Evolutionary conservation across 768 basidiomycete genomes (phyloP).

Genomic region (Punctularia strigosozonata): DNA sequence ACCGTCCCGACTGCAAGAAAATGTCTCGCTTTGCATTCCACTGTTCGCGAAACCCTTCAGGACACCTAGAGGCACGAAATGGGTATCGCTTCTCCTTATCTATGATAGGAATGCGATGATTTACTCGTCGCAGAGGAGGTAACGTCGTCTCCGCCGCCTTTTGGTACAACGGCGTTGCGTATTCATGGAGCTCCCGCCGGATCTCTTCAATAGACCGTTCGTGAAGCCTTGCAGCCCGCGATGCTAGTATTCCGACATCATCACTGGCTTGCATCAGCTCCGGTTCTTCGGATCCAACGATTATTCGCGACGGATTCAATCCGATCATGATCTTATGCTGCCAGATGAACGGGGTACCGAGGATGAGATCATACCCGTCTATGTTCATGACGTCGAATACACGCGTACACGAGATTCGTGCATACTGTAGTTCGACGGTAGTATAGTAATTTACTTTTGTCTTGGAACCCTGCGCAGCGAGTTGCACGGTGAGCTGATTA

Average conservation of each 20-base stretch:
- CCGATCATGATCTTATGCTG: constrained; percentile 9
- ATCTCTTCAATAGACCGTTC: constrained; percentile 9
- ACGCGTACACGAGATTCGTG: background rate
- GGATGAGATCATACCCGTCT: constrained; percentile 16
- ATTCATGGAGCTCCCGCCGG: constrained; percentile 8
- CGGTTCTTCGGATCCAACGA: no score
- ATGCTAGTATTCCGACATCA: constrained; percentile 5
- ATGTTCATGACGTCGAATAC: constrained; percentile 17
- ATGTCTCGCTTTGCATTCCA: constrained; percentile 12
- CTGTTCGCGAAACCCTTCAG: constrained; percentile 9
- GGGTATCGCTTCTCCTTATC: constrained; percentile 9
- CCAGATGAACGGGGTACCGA: constrained; percentile 21
- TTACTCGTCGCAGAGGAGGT: constrained; percentile 10
- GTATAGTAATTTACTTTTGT: constrained; percentile 28
- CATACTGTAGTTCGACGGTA: no score
- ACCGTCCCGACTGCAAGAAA: constrained; percentile 12
- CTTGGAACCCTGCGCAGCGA: constrained; percentile 30
- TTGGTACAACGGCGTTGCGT: constrained; percentile 9
- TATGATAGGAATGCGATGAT: constrained; percentile 11
- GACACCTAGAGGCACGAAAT: constrained; percentile 11
- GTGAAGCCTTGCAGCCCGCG: constrained; percentile 1
- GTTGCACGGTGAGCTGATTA: constrained; percentile 8
- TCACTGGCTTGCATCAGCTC: no score
- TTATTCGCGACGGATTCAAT: constrained; percentile 3
- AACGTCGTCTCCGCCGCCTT: constrained; percentile 5